Base-by-base conservation (phyloP, 306 rosid species). In the Luffa acutangula region DNA sequence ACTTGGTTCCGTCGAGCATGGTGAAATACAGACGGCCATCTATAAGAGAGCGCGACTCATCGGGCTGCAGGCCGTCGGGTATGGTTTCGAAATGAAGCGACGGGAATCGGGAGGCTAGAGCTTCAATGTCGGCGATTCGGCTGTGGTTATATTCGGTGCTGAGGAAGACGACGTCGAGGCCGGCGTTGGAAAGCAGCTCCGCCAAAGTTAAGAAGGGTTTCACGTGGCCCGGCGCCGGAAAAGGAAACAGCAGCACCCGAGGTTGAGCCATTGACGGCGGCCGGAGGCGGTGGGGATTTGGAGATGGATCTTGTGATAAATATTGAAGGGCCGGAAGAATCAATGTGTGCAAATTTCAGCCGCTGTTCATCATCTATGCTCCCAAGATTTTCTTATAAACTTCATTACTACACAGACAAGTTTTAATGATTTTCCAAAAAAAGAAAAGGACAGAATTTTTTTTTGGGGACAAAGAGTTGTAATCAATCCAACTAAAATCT, bases 181-280 rank as follows among this genome's bases (percentile, higher is more conserved):
- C 25, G 2, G 60, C 36, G 7, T 82, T 63, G 17, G 62, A 72
- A 1, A 89, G 85, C 63, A 89, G 86, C 82, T 89, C 82, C 0
- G 89, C 90, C 0, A 89, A 75, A 46, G 77, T 81, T 6, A 87
- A 85, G 88, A 84, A 87, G 64, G 88, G 64, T 8, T 66, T 78
- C 2, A 89, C 85, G 69, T 86, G 88, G 48, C 87, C 90, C 10
- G 80, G 86, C 0, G 76, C 64, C 7, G 86, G 81, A 1, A 60
- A 9, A 1, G 88, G 84, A 59, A 85, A 73, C 5, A 85, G 42
- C 9, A 83, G 75, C 4, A 85, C 81, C 2, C 74, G 65, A 10
- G 78, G 73, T 17, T 3, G 25, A 25, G 25, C 60, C 60, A 56
- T 56, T 7, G 60, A 56, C 48, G 48, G 48, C 48, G 48, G 48